Conservation (phyloP, 495 filamentous ascomycete species). For the Margaritispora aquatica region DNA sequence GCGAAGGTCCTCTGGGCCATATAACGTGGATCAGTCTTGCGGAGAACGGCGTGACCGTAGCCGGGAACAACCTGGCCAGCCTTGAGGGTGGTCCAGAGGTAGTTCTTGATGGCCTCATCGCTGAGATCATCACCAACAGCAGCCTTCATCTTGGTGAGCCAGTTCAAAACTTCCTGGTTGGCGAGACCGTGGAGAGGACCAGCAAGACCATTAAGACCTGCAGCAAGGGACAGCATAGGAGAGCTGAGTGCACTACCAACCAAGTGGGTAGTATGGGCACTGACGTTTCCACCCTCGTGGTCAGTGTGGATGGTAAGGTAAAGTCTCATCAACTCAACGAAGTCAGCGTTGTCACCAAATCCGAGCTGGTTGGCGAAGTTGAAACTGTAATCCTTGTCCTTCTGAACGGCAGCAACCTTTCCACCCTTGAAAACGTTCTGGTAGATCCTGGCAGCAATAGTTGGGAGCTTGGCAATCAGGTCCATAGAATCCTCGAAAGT, state of each 20-base stretch:
- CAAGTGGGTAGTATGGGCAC: constrained; percentile 95
- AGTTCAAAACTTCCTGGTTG: constrained; percentile 98
- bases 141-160: constrained; percentile 99
- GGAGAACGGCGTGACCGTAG: constrained; percentile 97
- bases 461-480: constrained; percentile 98
- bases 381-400: constrained; percentile 97
- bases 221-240: constrained; percentile 90
- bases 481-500: constrained; percentile 99
- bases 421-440: constrained; percentile 99
- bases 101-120: constrained; percentile 92
- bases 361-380: constrained; percentile 99
- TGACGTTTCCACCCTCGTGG: constrained; percentile 98
- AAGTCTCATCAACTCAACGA: constrained; percentile 94
- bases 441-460: constrained; percentile 97
- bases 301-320: constrained; percentile 99
- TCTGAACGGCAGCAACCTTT: constrained; percentile 90
- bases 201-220: constrained; percentile 94
- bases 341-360: constrained; percentile 91
- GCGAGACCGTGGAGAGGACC: constrained; percentile 97
- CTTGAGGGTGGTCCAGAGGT: constrained; percentile 97
- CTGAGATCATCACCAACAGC: constrained; percentile 86
- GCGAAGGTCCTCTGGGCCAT: constrained; percentile 95
- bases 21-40: constrained; percentile 99
- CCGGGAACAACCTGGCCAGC: constrained; percentile 91
- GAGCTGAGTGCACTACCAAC: constrained; percentile 97